phyloP scores from a whole-genome alignment of 2,329 filamentous ascomycete genomes.

The Kalmusia sp. region DNA sequence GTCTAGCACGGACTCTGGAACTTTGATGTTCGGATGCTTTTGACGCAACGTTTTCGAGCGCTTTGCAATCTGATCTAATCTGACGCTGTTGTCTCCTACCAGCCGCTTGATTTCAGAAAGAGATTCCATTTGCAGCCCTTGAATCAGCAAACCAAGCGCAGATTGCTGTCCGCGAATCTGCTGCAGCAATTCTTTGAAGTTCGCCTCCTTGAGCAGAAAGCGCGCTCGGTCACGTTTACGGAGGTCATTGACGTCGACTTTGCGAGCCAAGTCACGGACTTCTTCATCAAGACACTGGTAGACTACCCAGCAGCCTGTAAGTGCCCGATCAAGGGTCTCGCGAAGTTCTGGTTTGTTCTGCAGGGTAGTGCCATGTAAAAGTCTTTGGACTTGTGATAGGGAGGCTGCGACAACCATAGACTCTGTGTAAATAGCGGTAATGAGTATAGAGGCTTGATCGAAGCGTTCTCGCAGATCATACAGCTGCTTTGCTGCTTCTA shows the following conservation, averaged over 20 bases:
- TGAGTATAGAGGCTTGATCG: slow-evolving; percentile 38
- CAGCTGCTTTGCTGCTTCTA: slow-evolving; percentile 38
- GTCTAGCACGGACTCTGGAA: slow-evolving; percentile 36
- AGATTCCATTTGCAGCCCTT: slow-evolving; percentile 45
- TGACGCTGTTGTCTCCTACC: slow-evolving; percentile 35
- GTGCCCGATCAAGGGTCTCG: slow-evolving; percentile 38
- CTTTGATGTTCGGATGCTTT: slow-evolving; percentile 34
- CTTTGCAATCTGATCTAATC: slow-evolving; percentile 34
- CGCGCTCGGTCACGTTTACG: slow-evolving; percentile 33
- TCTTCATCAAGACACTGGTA: slow-evolving; percentile 43
- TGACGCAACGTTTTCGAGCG: slow-evolving; percentile 33
- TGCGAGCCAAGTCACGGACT: slow-evolving; percentile 30
- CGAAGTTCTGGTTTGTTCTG: slow-evolving; percentile 36
- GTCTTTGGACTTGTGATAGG: slow-evolving; percentile 37
- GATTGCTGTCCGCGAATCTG: slow-evolving; percentile 45
- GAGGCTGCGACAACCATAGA: slow-evolving; percentile 43
- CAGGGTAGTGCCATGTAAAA: slow-evolving; percentile 36
- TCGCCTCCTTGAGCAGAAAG: slow-evolving; percentile 41
- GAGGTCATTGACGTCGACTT: slow-evolving; percentile 28
- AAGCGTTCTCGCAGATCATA: slow-evolving; percentile 38
- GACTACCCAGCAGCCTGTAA: slow-evolving; percentile 42
- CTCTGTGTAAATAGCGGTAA: slow-evolving; percentile 43
- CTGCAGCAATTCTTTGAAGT: slow-evolving; percentile 41
- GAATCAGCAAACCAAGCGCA: slow-evolving; percentile 39
- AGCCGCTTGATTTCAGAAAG: slow-evolving; percentile 40